phyloP scores from a whole-genome alignment of 352 stramenopile species.

The Globisporangium alternatum region DNA sequence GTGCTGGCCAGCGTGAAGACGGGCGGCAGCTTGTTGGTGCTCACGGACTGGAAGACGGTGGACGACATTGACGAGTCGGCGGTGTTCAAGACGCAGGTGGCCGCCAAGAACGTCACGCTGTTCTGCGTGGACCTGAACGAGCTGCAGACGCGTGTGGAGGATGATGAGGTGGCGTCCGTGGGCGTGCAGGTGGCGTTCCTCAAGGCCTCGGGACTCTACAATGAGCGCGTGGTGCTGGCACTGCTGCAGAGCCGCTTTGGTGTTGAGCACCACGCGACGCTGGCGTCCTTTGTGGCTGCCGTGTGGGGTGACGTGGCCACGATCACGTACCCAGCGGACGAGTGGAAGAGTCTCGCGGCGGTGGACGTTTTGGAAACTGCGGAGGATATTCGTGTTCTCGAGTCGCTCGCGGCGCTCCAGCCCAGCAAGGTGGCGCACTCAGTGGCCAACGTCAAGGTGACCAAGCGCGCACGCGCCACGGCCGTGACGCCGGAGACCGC shows the following conservation, averaged over 20 bases:
- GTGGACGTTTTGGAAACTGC: no score
- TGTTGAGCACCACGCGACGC: constrained; percentile 35
- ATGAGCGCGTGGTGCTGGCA: constrained; percentile 56
- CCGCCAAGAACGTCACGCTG: constrained; percentile 43
- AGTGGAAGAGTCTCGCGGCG: constrained; percentile 34
- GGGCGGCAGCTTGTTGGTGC: constrained; percentile 52
- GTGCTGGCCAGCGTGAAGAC: constrained; percentile 49
- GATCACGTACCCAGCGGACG: constrained; percentile 43
- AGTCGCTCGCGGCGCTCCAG: constrained; percentile 33
- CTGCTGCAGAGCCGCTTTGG: constrained; percentile 47
- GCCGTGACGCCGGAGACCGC: constrained; percentile 51
- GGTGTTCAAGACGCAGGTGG: constrained; percentile 54
- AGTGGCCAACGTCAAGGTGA: constrained; percentile 22
- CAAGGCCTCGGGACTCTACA: constrained; percentile 50
- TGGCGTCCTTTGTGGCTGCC: constrained; percentile 51
- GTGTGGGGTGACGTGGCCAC: constrained; percentile 58
- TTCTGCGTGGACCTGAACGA: constrained; percentile 53
- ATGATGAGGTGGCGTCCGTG: constrained; percentile 45
- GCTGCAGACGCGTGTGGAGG: constrained; percentile 48
- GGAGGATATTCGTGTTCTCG: constrained; percentile 7
- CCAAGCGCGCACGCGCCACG: constrained; percentile 36
- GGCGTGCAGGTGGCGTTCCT: constrained; percentile 60
- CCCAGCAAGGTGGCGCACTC: constrained; percentile 57
- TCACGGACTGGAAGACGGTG: constrained; percentile 58
- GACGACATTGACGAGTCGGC: constrained; percentile 56